Evolutionary conservation across 768 basidiomycete genomes (phyloP).

Genomic region (Chiua virens): DNA sequence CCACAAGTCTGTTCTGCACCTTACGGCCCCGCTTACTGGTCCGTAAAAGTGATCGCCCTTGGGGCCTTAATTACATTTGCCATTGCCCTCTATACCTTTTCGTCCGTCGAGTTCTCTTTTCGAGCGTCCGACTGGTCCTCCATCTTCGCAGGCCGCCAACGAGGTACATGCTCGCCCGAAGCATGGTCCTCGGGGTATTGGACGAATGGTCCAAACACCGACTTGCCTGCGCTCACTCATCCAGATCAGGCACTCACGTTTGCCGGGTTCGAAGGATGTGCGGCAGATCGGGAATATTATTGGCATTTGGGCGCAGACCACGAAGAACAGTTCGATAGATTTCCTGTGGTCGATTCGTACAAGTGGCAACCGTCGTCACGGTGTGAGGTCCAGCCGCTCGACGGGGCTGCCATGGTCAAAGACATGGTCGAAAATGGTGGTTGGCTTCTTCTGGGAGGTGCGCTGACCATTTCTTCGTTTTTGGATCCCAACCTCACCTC

Average conservation of each 20-base stretch:
- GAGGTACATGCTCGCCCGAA: constrained; percentile 34
- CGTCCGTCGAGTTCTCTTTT: constrained; percentile 18
- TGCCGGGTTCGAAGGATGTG: constrained; percentile 62
- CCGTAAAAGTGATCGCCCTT: constrained; percentile 24
- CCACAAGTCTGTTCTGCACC: background rate
- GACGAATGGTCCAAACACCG: constrained; percentile 39
- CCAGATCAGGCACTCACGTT: constrained; percentile 48
- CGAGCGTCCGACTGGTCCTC: constrained; percentile 21
- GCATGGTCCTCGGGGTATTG: constrained; percentile 41
- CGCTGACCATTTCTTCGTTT: constrained; percentile 16
- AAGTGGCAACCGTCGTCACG: constrained; percentile 49
- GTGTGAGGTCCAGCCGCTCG: constrained; percentile 45
- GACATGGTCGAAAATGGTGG: constrained; percentile 69
- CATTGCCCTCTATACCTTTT: constrained; percentile 31
- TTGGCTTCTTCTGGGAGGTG: constrained; percentile 67
- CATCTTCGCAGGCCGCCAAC: constrained; percentile 27
- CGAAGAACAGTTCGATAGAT: constrained; percentile 47
- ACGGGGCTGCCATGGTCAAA: constrained; percentile 45
- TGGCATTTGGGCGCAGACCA: constrained; percentile 65
- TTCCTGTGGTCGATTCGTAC: constrained; percentile 52
- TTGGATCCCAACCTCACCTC: background rate
- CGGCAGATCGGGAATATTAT: constrained; percentile 56
- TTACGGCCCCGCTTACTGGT: constrained; percentile 23
- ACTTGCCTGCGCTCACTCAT: constrained; percentile 34
- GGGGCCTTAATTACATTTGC: constrained; percentile 27